A percentile compares a stretch with the other conserved stretches of the same genome.
phyloP scores from a whole-genome alignment of 1,139 yeast genomes.

The Pichia sp. region DNA sequence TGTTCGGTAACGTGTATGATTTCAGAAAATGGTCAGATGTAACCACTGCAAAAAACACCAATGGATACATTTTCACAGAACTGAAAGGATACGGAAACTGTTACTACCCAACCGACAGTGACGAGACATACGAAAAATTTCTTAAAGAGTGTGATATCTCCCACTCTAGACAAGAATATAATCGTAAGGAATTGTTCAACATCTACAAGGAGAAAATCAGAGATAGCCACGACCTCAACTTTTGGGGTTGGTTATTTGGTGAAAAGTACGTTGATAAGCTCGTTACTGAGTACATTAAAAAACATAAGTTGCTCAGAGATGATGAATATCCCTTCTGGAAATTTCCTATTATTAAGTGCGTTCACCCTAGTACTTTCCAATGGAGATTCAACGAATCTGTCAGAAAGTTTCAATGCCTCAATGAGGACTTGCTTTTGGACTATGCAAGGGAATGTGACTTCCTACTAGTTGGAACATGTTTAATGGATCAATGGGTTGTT shows the following conservation, averaged over 20 bases:
- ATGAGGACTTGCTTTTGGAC: conserved; percentile 2
- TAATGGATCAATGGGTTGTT: too few relatives aligned
- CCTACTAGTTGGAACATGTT: conserved; percentile 8
- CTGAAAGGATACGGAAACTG: conserved; percentile 1
- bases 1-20: too few relatives aligned
- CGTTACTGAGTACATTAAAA: conserved; percentile 5
- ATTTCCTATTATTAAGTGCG: conserved; percentile 4
- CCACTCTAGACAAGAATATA: conserved; percentile 5
- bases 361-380: conserved; percentile 4
- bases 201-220: conserved; percentile 2
- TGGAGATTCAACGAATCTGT: conserved; percentile 7
- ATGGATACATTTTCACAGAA: conserved; percentile 4
- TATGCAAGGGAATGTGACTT: conserved; percentile 9
- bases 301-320: not conserved
- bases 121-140: too few relatives aligned
- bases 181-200: conserved; percentile 2
- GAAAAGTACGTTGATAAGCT: conserved; percentile 1
- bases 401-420: conserved; percentile 4
- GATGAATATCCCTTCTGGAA: conserved; percentile 10
- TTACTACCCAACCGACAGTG: too few relatives aligned
- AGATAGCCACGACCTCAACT: conserved; percentile 1
- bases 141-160: conserved; percentile 6
- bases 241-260: conserved; percentile 5
- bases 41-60: not conserved
- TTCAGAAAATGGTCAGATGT: not conserved